A percentile compares a stretch with the other conserved stretches of the same genome.
Evolutionary conservation across 108 stramenopile species (phyloP).

Genomic region (Fistulifera solaris): DNA sequence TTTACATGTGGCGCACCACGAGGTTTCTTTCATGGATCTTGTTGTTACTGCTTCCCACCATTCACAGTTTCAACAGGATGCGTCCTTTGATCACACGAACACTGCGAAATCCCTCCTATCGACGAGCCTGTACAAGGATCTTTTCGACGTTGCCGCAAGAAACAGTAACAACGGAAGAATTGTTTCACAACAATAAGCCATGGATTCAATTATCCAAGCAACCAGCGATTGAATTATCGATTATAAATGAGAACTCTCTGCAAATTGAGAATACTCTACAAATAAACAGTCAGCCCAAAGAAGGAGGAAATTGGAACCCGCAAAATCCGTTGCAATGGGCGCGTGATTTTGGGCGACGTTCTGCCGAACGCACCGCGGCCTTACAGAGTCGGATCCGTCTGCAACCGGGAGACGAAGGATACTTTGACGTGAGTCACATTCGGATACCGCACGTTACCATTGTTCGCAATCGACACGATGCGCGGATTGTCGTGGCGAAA

Average conservation of each 20-base stretch:
- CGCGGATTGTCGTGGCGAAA: slow-evolving; percentile 44
- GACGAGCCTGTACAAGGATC: not conserved
- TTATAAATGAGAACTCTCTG: too few relatives aligned
- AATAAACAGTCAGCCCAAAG: slow-evolving; percentile 26
- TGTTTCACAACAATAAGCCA: not conserved
- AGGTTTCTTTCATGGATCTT: not conserved
- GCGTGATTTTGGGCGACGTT: slow-evolving; percentile 55
- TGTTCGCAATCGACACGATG: slow-evolving; percentile 65
- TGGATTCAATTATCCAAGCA: too few relatives aligned
- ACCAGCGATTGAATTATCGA: too few relatives aligned
- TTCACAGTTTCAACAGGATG: not conserved
- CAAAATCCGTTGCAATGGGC: slow-evolving; percentile 48
- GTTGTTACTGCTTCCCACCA: not conserved
- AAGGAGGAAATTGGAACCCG: slow-evolving; percentile 60
- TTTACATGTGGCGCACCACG: too few relatives aligned
- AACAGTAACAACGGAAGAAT: not conserved
- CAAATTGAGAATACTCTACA: not conserved
- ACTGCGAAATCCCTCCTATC: not conserved
- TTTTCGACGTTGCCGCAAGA: not conserved
- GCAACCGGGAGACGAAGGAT: slow-evolving; percentile 59
- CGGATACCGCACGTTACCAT: slow-evolving; percentile 34
- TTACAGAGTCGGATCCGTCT: slow-evolving; percentile 30
- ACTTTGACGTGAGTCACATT: slow-evolving; percentile 39
- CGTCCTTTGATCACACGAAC: not conserved
- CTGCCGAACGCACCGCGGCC: slow-evolving; percentile 22